These are phyloP conservation scores for Cutaneotrichosporon cavernicola DNA, from an alignment of 1,284 basidiomycete species.

Conservation along the genomic window DNA sequence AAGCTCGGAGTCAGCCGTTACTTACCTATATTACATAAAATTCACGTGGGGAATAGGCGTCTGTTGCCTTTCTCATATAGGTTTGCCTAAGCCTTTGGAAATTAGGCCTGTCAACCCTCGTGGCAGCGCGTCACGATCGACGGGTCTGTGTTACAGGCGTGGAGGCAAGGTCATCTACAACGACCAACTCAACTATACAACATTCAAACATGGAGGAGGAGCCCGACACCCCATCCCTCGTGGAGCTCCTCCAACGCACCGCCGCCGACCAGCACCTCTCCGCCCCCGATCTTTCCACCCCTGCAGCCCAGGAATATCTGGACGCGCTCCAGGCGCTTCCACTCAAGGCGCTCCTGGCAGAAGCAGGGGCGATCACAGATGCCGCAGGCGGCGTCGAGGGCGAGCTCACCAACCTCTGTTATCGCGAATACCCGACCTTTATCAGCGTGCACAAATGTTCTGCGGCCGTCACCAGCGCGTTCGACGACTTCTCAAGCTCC, in stretches of 20 bases:
- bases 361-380: conserved; percentile 71
- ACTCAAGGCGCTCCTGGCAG: conserved; percentile 64
- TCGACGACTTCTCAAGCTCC: conserved; percentile 64
- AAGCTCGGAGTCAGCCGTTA: not conserved
- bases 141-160: not conserved
- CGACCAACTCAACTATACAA: not conserved
- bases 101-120: not conserved
- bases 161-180: not conserved
- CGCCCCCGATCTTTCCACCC: conserved; percentile 27
- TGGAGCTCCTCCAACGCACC: conserved; percentile 37
- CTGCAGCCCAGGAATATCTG: conserved; percentile 37
- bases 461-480: conserved; percentile 63
- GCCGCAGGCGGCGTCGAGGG: conserved; percentile 79
- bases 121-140: not conserved
- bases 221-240: conserved; percentile 29
- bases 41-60: not conserved
- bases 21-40: not conserved
- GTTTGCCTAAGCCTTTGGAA: not conserved
- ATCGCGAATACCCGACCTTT: conserved; percentile 83
- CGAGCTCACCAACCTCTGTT: conserved; percentile 81
- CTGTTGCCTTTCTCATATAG: not conserved
- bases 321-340: conserved; percentile 64
- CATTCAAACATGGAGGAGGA: conserved; percentile 27
- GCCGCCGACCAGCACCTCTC: conserved; percentile 16
- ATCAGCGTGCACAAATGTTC: conserved; percentile 67